Conservation (phyloP, 495 filamentous ascomycete genomes). For the Talaromyces stipitatus region DNA sequence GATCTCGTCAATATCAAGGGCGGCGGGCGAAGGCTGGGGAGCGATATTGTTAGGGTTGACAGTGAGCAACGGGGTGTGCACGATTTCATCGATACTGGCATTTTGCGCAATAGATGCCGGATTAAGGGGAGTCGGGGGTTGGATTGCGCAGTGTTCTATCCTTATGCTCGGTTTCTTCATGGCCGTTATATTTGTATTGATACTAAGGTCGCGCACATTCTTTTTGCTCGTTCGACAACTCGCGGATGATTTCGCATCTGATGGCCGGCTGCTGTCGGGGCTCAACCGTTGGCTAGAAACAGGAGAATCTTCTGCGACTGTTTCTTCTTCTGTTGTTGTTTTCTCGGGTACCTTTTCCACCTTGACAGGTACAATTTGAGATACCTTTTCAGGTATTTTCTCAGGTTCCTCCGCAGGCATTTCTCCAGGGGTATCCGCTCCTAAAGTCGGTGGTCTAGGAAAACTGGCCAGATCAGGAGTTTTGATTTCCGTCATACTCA, state of each 20-base stretch:
- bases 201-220: slow-evolving; percentile 37
- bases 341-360: neutral
- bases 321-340: neutral
- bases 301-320: neutral
- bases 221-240: slow-evolving; percentile 19
- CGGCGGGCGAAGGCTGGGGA: slow-evolving; percentile 12
- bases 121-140: slow-evolving; percentile 31
- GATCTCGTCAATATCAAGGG: slow-evolving; percentile 30
- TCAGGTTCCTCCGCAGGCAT: neutral
- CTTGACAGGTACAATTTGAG: neutral
- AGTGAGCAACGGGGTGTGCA: slow-evolving; percentile 31
- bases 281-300: neutral
- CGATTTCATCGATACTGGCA: slow-evolving; percentile 38
- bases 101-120: slow-evolving; percentile 15
- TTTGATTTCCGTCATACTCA: neutral
- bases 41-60: slow-evolving; percentile 18
- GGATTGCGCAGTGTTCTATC: slow-evolving; percentile 33
- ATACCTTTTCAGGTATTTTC: neutral
- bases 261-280: neutral
- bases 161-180: slow-evolving; percentile 18
- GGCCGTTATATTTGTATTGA: slow-evolving; percentile 33
- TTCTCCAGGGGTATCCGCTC: neutral
- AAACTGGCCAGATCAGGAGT: slow-evolving; percentile 7
- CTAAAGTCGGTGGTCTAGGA: slow-evolving; percentile 2
- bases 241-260: slow-evolving; percentile 1